Evolutionary conservation across 2,329 filamentous ascomycete species (phyloP).

Genomic region (Mariannaea sp.): DNA sequence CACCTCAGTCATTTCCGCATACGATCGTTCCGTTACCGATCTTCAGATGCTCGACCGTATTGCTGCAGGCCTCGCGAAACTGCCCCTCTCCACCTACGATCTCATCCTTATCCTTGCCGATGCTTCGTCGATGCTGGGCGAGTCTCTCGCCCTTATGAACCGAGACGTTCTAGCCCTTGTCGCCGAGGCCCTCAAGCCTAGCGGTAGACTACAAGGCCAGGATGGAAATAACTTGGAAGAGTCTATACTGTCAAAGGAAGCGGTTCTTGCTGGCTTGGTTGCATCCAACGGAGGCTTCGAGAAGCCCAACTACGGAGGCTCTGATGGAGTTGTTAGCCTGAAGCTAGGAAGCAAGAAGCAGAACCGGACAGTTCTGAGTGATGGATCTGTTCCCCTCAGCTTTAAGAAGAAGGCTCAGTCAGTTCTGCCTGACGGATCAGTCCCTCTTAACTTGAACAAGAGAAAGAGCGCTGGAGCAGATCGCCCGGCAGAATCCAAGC

Average conservation of each 20-base stretch:
- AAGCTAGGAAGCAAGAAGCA: slow-evolving; percentile 48
- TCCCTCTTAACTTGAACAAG: slow-evolving; percentile 51
- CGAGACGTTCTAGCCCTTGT: slow-evolving; percentile 71
- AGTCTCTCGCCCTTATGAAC: slow-evolving; percentile 67
- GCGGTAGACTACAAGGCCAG: slow-evolving; percentile 71
- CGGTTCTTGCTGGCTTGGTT: slow-evolving; percentile 80
- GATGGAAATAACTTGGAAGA: slow-evolving; percentile 63
- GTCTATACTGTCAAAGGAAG: slow-evolving; percentile 62
- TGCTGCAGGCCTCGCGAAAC: slow-evolving; percentile 75
- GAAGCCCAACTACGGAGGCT: slow-evolving; percentile 70
- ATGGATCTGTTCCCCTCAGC: slow-evolving; percentile 36
- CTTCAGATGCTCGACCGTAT: slow-evolving; percentile 98
- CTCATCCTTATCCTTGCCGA: slow-evolving; percentile 83
- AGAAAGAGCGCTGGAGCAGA: slow-evolving; percentile 41
- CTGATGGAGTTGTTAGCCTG: slow-evolving; percentile 60
- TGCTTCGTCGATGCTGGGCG: slow-evolving; percentile 68
- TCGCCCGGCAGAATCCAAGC: slow-evolving; percentile 50
- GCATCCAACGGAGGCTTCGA: slow-evolving; percentile 67
- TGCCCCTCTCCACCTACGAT: slow-evolving; percentile 81
- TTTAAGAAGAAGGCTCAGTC: slow-evolving; percentile 49
- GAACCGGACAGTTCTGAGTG: slow-evolving; percentile 27
- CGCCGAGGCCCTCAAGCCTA: slow-evolving; percentile 71
- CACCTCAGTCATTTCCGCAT: slow-evolving; percentile 68
- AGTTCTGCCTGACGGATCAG: slow-evolving; percentile 29
- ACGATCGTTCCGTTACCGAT: slow-evolving; percentile 79